phyloP scores from a whole-genome alignment of 371 early-diverging fungal species.

The Mortierella sp. region DNA sequence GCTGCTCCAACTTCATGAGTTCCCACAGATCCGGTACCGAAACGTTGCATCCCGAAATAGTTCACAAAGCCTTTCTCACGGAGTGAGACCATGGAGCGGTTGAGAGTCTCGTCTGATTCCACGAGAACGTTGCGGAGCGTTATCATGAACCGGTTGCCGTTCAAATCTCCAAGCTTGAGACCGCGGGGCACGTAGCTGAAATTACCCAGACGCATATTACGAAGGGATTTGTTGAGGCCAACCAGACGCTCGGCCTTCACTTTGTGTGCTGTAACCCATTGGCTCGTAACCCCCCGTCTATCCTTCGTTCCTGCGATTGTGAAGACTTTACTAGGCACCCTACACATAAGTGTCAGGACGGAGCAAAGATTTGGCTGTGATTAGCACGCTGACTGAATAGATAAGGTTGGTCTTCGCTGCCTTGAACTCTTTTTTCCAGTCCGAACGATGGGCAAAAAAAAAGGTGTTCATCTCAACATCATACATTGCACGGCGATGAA shows the following conservation, averaged over 20 bases:
- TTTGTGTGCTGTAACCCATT: constrained; percentile 82
- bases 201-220: constrained; percentile 79
- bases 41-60: constrained; percentile 98
- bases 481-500: constrained; percentile 7
- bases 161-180: constrained; percentile 84
- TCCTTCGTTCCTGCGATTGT: constrained; percentile 99
- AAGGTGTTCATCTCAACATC: neutral
- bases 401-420: neutral
- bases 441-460: neutral
- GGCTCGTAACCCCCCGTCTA: constrained; percentile 94
- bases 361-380: too few relatives aligned
- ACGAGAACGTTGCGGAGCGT: constrained; percentile 68
- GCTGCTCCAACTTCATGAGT: constrained; percentile 91
- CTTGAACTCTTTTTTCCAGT: neutral
- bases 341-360: constrained; percentile 8
- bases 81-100: constrained; percentile 70
- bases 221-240: constrained; percentile 64
- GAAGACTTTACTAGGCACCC: constrained; percentile 66
- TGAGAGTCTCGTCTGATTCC: constrained; percentile 58
- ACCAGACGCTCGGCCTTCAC: constrained; percentile 70
- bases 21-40: constrained; percentile 88
- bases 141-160: constrained; percentile 92
- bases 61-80: constrained; percentile 90
- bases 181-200: constrained; percentile 74
- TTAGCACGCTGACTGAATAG: too few relatives aligned